Conservation (phyloP, 2,329 filamentous ascomycete genomes). For the Rosellinia necatrix region DNA sequence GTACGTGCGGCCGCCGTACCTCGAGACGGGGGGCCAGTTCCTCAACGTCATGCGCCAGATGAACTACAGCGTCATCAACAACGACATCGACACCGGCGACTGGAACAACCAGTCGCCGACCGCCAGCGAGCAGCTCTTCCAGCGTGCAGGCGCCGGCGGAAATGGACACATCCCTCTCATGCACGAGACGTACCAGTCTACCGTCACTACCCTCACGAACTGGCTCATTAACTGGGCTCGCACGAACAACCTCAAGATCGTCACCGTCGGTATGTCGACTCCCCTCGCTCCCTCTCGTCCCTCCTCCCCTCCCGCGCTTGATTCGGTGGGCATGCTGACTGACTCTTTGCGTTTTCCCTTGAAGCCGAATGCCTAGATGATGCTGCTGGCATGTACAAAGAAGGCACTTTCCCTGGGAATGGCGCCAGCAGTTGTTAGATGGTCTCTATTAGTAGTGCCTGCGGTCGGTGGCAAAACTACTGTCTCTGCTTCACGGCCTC, state of each 20-base stretch:
- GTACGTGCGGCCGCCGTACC: constrained; percentile 57
- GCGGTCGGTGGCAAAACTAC: no score
- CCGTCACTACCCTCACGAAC: constrained; percentile 53
- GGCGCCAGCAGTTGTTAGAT: constrained; percentile 41
- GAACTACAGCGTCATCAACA: constrained; percentile 64
- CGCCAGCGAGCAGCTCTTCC: constrained; percentile 59
- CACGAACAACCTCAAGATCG: constrained; percentile 52
- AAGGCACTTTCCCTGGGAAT: constrained; percentile 45
- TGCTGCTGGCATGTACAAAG: constrained; percentile 46
- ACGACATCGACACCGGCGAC: constrained; percentile 65
- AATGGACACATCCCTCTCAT: constrained; percentile 61
- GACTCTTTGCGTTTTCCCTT: not conserved
- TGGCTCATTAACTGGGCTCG: constrained; percentile 58
- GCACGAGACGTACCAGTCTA: constrained; percentile 58
- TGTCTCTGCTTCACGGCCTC: no score
- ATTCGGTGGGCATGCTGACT: constrained; percentile 15
- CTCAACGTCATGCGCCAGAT: constrained; percentile 49
- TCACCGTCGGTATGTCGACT: constrained; percentile 53
- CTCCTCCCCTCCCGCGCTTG: no score
- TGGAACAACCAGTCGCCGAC: constrained; percentile 58
- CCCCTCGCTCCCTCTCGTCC: no score
- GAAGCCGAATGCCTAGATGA: constrained; percentile 53
- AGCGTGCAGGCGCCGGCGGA: constrained; percentile 47
- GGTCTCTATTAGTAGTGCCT: not conserved
- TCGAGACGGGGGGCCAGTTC: constrained; percentile 51